Percentiles rank a stretch among this genome's conserved stretches.
Evolutionary conservation across 805 yeast species (phyloP).

Genomic region (Saturnispora gosingensis): DNA sequence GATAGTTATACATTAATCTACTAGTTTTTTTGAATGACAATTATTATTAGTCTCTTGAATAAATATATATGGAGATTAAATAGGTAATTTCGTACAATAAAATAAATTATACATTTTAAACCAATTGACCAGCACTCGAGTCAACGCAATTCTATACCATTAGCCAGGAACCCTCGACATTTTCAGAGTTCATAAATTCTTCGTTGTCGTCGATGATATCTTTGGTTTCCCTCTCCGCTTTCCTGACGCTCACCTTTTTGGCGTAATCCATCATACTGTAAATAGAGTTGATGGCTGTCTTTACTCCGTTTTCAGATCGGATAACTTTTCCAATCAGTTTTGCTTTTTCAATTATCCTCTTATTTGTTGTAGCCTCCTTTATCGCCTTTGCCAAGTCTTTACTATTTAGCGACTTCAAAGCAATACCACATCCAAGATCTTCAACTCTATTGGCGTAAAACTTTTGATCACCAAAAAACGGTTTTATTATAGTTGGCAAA

Average conservation of each 20-base stretch:
- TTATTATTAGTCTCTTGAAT: not conserved
- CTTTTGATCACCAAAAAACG: constrained; percentile 94
- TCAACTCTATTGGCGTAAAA: constrained; percentile 84
- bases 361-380: constrained; percentile 55
- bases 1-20: not conserved
- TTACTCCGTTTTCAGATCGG: constrained; percentile 71
- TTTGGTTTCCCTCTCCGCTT: constrained; percentile 25
- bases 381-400: constrained; percentile 59
- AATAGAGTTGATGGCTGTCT: constrained; percentile 64
- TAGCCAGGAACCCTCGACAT: constrained; percentile 26
- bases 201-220: constrained; percentile 13
- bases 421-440: constrained; percentile 79
- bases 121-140: not conserved
- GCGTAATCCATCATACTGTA: constrained; percentile 77
- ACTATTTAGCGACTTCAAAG: constrained; percentile 57
- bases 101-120: not conserved
- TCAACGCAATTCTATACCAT: constrained; percentile 12
- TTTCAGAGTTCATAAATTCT: constrained; percentile 14
- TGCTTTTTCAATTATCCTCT: constrained; percentile 62
- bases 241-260: constrained; percentile 41
- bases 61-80: not conserved
- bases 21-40: not conserved
- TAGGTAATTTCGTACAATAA: not conserved
- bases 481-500: constrained; percentile 81
- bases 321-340: constrained; percentile 52